These are phyloP conservation scores for Xylaria venustula DNA, from an alignment of 495 filamentous ascomycete genomes.

Conservation along the genomic window DNA sequence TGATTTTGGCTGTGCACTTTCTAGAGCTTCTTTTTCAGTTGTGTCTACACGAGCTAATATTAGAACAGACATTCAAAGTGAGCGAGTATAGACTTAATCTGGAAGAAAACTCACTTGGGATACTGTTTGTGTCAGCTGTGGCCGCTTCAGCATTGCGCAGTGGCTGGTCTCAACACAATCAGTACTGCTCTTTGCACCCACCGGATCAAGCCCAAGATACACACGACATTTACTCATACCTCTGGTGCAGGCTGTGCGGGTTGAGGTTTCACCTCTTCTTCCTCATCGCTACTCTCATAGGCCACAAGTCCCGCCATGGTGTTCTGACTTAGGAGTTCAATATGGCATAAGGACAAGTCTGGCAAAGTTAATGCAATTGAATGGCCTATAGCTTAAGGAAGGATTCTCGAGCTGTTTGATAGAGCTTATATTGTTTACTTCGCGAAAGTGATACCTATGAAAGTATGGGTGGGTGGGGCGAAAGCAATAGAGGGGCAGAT, in stretches of 20 bases:
- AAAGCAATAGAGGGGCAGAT: too few species aligned
- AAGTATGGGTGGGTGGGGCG: too few species aligned
- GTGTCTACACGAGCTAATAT: conserved; percentile 8
- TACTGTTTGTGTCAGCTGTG: conserved; percentile 6
- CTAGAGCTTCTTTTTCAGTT: conserved; percentile 7
- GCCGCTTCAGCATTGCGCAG: conserved; percentile 26
- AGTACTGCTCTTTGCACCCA: conserved; percentile 27
- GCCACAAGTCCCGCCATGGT: conserved; percentile 65
- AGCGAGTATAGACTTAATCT: conserved; percentile 17
- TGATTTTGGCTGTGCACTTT: conserved; percentile 12
- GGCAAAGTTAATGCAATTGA: background rate
- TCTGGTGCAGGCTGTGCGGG: conserved; percentile 22
- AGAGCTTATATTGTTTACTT: too few species aligned
- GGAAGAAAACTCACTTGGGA: conserved; percentile 15
- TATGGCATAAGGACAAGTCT: background rate
- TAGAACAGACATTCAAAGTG: conserved; percentile 16
- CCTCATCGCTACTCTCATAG: conserved; percentile 80
- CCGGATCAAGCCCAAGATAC: background rate
- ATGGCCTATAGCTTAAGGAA: too few species aligned
- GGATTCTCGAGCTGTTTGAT: too few species aligned
- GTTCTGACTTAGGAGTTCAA: background rate
- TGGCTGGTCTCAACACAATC: conserved; percentile 31
- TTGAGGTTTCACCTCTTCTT: conserved; percentile 47
- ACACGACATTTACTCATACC: conserved; percentile 26
- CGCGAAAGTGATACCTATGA: too few species aligned